Evolutionary conservation across 108 stramenopile species (phyloP).

Genomic region (Conticribra guillardii): DNA sequence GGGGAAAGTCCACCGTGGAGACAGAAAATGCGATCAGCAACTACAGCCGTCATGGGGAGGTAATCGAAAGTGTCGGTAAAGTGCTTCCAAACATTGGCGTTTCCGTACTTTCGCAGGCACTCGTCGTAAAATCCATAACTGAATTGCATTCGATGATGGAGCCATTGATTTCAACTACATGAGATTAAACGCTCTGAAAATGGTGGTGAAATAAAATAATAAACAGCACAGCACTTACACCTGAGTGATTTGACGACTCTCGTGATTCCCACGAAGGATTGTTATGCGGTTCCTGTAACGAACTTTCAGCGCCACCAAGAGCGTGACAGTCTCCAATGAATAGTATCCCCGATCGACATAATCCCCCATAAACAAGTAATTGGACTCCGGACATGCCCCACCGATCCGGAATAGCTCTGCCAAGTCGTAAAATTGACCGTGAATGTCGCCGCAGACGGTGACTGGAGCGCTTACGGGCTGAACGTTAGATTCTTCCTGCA

Average conservation of each 20-base stretch:
- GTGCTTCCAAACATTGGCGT: slow-evolving; percentile 97
- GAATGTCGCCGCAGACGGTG: slow-evolving; percentile 91
- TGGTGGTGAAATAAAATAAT: too few species aligned
- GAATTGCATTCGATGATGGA: background rate
- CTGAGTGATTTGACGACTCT: slow-evolving; percentile 97
- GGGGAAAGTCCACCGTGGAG: slow-evolving; percentile 97
- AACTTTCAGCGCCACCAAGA: slow-evolving; percentile 87
- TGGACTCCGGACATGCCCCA: slow-evolving; percentile 78
- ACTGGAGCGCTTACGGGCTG: slow-evolving; percentile 80
- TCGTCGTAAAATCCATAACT: slow-evolving; percentile 98
- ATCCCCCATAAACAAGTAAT: slow-evolving; percentile 93
- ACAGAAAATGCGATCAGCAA: slow-evolving; percentile 92
- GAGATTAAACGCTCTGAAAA: too few species aligned
- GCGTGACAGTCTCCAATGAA: slow-evolving; percentile 84
- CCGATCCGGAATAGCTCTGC: slow-evolving; percentile 80
- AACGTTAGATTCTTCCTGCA: slow-evolving; percentile 87
- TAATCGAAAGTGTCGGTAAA: slow-evolving; percentile 98
- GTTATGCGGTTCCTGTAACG: slow-evolving; percentile 88
- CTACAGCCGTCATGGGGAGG: slow-evolving; percentile 92
- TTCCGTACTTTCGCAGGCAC: slow-evolving; percentile 98
- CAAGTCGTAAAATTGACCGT: slow-evolving; percentile 94
- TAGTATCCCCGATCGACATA: slow-evolving; percentile 96
- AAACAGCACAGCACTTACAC: too few species aligned
- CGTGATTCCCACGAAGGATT: slow-evolving; percentile 94
- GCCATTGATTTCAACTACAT: too few species aligned